A percentile compares a stretch with the other conserved stretches of the same genome.
Conservation (phyloP, 2,329 filamentous ascomycete species). For the Leptographium procerum region DNA sequence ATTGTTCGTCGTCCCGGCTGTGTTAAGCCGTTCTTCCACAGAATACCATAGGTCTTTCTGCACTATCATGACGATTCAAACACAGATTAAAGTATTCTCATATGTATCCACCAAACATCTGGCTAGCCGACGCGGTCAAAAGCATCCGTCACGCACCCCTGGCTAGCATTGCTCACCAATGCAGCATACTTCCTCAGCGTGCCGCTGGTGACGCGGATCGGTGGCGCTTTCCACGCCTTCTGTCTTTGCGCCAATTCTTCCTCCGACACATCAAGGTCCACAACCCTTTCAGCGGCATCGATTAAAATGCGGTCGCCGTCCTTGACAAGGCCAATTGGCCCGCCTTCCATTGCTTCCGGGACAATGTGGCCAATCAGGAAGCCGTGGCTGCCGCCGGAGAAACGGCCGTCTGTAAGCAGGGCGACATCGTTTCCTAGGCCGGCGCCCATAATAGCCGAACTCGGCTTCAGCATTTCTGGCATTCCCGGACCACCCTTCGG, state of each 20-base stretch:
- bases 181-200: constrained; percentile 60
- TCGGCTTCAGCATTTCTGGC: constrained; percentile 93
- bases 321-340: constrained; percentile 70
- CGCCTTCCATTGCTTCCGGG: constrained; percentile 75
- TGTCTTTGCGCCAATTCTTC: constrained; percentile 49
- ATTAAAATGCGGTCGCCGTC: constrained; percentile 76
- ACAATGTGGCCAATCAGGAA: constrained; percentile 84
- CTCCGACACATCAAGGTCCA: constrained; percentile 55
- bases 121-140: not conserved
- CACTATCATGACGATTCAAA: not conserved
- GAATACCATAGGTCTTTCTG: not conserved
- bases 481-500: constrained; percentile 90
- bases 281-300: constrained; percentile 63
- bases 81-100: not conserved
- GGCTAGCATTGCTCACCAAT: constrained; percentile 46
- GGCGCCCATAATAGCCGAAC: constrained; percentile 83
- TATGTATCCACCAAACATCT: not conserved
- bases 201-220: constrained; percentile 46
- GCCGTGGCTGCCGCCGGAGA: constrained; percentile 72
- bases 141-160: constrained; percentile 47
- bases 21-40: not conserved
- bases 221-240: constrained; percentile 51
- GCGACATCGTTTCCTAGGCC: constrained; percentile 67
- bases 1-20: not conserved
- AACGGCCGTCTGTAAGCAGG: constrained; percentile 63